Percentiles rank a stretch among this genome's conserved stretches.
phyloP scores from a whole-genome alignment of 2,329 filamentous ascomycete genomes.

The Orbilia oligospora region DNA sequence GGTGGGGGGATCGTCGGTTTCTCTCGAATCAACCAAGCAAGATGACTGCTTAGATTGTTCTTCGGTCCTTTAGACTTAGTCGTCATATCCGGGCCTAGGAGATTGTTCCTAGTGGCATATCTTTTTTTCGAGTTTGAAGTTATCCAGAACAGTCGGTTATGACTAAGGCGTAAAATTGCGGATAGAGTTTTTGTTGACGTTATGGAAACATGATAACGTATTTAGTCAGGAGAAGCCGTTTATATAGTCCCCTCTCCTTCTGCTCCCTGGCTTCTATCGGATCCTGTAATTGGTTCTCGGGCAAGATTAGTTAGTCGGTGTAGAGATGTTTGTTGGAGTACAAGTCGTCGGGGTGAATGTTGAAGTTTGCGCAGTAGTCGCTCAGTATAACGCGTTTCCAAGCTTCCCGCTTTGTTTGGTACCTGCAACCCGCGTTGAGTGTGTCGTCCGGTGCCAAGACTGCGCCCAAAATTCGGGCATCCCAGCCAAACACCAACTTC shows the following conservation, averaged over 20 bases:
- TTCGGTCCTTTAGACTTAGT: slow-evolving; percentile 55
- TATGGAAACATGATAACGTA: slow-evolving; percentile 17
- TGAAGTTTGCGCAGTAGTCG: slow-evolving; percentile 24
- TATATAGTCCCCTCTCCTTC: slow-evolving; percentile 22
- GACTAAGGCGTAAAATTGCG: slow-evolving; percentile 8
- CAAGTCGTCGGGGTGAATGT: slow-evolving; percentile 30
- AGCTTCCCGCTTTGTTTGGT: slow-evolving; percentile 59
- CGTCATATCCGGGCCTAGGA: slow-evolving; percentile 52
- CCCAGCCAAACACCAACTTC: slow-evolving; percentile 3
- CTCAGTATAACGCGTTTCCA: slow-evolving; percentile 47
- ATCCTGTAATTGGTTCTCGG: slow-evolving; percentile 10
- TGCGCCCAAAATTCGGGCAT: slow-evolving; percentile 36
- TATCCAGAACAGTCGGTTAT: slow-evolving; percentile 3
- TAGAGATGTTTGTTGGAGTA: slow-evolving; percentile 29
- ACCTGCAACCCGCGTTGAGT: slow-evolving; percentile 56
- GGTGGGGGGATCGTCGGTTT: slow-evolving; percentile 53
- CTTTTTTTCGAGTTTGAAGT: slow-evolving; percentile 27
- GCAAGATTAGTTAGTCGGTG: neutral
- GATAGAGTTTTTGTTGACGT: slow-evolving; percentile 5
- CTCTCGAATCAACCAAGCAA: slow-evolving; percentile 61
- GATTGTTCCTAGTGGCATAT: slow-evolving; percentile 39
- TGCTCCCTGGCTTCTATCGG: slow-evolving; percentile 1
- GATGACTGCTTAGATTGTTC: slow-evolving; percentile 59
- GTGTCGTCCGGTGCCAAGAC: slow-evolving; percentile 41
- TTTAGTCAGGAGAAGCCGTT: slow-evolving; percentile 20